phyloP scores from a whole-genome alignment of 2,329 filamentous ascomycete genomes.

The Daldinia sp. region DNA sequence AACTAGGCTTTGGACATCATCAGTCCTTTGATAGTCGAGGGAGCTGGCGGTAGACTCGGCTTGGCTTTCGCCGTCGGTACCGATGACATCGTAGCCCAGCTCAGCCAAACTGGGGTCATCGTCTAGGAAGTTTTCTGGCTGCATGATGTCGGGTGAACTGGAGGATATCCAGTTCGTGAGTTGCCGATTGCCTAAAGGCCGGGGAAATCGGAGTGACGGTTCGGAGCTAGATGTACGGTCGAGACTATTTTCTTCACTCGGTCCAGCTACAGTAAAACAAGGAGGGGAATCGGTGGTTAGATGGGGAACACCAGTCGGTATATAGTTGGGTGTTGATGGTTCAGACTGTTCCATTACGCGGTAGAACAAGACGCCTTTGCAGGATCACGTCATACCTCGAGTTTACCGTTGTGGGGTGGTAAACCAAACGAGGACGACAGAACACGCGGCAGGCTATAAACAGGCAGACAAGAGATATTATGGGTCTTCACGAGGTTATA shows the following conservation, averaged over 20 bases:
- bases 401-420: slow-evolving; percentile 34
- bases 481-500: slow-evolving; percentile 16
- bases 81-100: slow-evolving; percentile 66
- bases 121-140: slow-evolving; percentile 52
- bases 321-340: slow-evolving; percentile 39
- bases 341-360: slow-evolving; percentile 62
- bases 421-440: slow-evolving; percentile 39
- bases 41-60: slow-evolving; percentile 60
- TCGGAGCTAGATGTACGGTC: slow-evolving; percentile 49
- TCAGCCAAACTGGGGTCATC: slow-evolving; percentile 63
- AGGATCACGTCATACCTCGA: slow-evolving; percentile 51
- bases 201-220: slow-evolving; percentile 64
- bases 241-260: slow-evolving; percentile 25
- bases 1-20: slow-evolving; percentile 60
- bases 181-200: slow-evolving; percentile 61
- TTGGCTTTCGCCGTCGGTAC: slow-evolving; percentile 62
- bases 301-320: slow-evolving; percentile 42
- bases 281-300: slow-evolving; percentile 25
- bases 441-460: slow-evolving; percentile 32
- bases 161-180: slow-evolving; percentile 68
- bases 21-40: slow-evolving; percentile 57
- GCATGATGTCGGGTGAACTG: slow-evolving; percentile 66
- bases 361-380: slow-evolving; percentile 46
- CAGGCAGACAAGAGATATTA: slow-evolving; percentile 16
- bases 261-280: slow-evolving; percentile 43